phyloP scores from a whole-genome alignment of 306 rosid genomes.

The Alnus glutinosa region DNA sequence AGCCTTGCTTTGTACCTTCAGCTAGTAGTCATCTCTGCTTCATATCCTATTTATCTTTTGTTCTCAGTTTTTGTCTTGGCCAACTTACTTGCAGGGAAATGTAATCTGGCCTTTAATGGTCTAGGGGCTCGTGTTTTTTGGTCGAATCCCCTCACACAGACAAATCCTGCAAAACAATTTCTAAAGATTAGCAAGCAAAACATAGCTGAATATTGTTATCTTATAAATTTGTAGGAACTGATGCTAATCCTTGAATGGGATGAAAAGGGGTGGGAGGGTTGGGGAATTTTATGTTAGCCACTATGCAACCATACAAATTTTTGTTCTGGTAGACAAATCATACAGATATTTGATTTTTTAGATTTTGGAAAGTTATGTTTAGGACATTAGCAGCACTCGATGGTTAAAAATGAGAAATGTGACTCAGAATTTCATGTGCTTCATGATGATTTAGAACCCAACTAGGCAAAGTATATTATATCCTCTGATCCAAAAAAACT shows the following conservation, averaged over 20 bases:
- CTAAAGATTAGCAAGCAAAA: constrained; percentile 22
- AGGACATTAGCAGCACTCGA: background rate
- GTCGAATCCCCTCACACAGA: constrained; percentile 94
- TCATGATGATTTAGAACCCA: background rate
- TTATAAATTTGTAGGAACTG: constrained; percentile 14
- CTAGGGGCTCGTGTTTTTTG: constrained; percentile 61
- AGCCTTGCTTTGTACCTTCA: constrained; percentile 21
- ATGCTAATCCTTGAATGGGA: constrained; percentile 4
- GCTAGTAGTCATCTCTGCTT: constrained; percentile 30
- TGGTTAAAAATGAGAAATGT: background rate
- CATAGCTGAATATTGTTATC: constrained; percentile 8
- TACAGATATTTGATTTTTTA: background rate
- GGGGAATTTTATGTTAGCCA: background rate
- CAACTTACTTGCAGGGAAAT: constrained; percentile 63
- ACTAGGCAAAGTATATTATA: background rate
- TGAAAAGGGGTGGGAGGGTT: background rate
- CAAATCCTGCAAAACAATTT: constrained; percentile 65
- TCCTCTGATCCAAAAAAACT: background rate
- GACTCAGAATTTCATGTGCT: constrained; percentile 2
- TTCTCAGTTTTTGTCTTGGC: constrained; percentile 36
- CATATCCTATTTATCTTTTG: constrained; percentile 23
- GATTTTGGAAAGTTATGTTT: background rate
- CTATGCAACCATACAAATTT: background rate
- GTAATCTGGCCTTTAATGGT: constrained; percentile 69
- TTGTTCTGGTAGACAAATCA: background rate